These are phyloP conservation scores for Nothophytophthora sp. DNA, from an alignment of 352 stramenopile species.

Conservation along the genomic window DNA sequence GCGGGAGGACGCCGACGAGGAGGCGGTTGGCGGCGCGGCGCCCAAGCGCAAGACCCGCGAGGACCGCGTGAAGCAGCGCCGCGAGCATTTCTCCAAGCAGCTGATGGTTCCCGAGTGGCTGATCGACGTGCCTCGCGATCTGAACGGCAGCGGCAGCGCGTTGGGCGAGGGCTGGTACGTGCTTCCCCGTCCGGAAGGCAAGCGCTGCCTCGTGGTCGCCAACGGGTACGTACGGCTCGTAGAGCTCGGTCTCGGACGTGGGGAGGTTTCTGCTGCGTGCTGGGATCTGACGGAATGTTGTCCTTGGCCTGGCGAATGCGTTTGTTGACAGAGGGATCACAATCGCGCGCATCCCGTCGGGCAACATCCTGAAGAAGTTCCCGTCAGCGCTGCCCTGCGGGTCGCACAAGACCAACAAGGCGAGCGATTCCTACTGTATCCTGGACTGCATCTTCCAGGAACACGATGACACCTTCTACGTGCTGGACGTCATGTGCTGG, in stretches of 20 bases:
- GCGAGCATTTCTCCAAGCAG: constrained; percentile 80
- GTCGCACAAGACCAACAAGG: constrained; percentile 76
- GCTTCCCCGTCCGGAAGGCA: constrained; percentile 89
- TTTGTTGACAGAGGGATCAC: constrained; percentile 59
- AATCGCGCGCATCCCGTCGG: constrained; percentile 76
- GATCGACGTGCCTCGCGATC: constrained; percentile 76
- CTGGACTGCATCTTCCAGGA: constrained; percentile 94
- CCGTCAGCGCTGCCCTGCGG: constrained; percentile 79
- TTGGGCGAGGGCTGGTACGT: constrained; percentile 90
- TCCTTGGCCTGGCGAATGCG: too few species aligned
- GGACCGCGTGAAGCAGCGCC: constrained; percentile 71
- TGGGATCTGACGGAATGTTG: constrained; percentile 1
- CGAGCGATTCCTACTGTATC: constrained; percentile 84
- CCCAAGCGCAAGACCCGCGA: constrained; percentile 71
- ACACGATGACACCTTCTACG: constrained; percentile 87
- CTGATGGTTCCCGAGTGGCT: constrained; percentile 92
- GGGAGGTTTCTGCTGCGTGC: too few species aligned
- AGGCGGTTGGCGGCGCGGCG: constrained; percentile 26
- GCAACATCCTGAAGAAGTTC: constrained; percentile 86
- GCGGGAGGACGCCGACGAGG: constrained; percentile 8
- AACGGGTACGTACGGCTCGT: constrained; percentile 49
- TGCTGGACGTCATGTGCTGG: constrained; percentile 95
- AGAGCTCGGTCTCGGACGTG: not conserved
- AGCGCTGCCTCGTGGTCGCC: constrained; percentile 88
- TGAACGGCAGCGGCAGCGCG: constrained; percentile 77